Evolutionary conservation across 2,329 filamentous ascomycete genomes (phyloP).

Genomic region (Davidsoniella australis): DNA sequence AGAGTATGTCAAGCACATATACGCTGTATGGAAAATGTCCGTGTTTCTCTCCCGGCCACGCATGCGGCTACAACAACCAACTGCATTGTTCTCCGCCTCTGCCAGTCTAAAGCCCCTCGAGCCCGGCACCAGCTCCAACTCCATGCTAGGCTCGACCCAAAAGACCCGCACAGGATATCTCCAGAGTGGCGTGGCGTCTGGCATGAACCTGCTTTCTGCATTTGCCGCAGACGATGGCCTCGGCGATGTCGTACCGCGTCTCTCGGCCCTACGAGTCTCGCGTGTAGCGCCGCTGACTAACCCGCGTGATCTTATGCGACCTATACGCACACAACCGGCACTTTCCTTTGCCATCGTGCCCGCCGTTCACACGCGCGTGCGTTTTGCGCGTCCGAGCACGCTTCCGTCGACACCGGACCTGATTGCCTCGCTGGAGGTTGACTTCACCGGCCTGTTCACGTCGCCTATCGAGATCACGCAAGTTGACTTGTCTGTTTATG

Average conservation of each 20-base stretch:
- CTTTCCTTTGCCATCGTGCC: slow-evolving; percentile 49
- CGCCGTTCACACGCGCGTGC: slow-evolving; percentile 53
- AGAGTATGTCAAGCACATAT: slow-evolving; percentile 23
- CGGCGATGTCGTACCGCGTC: slow-evolving; percentile 41
- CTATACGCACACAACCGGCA: slow-evolving; percentile 46
- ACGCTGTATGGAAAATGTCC: slow-evolving; percentile 42
- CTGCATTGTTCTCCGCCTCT: slow-evolving; percentile 45
- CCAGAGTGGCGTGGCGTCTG: slow-evolving; percentile 48
- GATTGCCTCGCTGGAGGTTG: slow-evolving; percentile 55
- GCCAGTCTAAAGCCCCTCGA: slow-evolving; percentile 39
- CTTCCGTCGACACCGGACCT: slow-evolving; percentile 41
- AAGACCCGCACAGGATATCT: slow-evolving; percentile 33
- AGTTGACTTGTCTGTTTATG: slow-evolving; percentile 38
- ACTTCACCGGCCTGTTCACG: slow-evolving; percentile 53
- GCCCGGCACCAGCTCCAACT: background rate
- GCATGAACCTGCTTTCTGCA: slow-evolving; percentile 61
- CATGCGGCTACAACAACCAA: slow-evolving; percentile 48
- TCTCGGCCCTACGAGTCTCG: slow-evolving; percentile 60
- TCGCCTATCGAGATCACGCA: slow-evolving; percentile 46
- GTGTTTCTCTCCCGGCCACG: slow-evolving; percentile 42
- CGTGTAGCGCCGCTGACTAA: slow-evolving; percentile 53
- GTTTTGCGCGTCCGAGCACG: slow-evolving; percentile 48
- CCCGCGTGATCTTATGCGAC: slow-evolving; percentile 41
- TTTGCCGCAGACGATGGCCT: slow-evolving; percentile 50
- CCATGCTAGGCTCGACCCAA: slow-evolving; percentile 3